Conservation (phyloP, 805 yeast genomes). For the Dipodascus albidus region DNA sequence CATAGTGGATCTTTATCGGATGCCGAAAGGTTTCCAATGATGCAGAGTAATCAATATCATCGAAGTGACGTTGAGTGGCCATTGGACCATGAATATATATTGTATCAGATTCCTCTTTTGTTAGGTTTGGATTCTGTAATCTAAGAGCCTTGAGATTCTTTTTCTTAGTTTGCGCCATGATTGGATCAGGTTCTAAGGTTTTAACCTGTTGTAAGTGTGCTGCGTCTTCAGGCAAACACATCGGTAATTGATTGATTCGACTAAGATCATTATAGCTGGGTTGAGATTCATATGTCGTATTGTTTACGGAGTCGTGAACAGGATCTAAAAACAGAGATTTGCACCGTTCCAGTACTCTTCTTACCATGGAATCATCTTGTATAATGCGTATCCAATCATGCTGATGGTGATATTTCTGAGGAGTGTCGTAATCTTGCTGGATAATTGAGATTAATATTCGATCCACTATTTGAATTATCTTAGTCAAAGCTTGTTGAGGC, state of each 20-base stretch:
- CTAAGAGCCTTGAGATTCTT: background rate
- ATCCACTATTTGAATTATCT: background rate
- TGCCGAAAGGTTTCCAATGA: background rate
- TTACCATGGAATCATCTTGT: background rate
- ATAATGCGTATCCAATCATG: background rate
- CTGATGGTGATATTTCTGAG: background rate
- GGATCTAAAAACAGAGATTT: background rate
- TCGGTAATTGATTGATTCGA: background rate
- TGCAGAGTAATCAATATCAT: background rate
- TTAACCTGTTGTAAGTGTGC: background rate
- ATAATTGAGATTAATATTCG: background rate
- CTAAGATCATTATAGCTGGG: background rate
- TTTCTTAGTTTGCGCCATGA: background rate
- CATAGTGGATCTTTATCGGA: background rate
- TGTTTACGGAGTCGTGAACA: background rate
- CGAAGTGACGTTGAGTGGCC: no score
- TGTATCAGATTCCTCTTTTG: background rate
- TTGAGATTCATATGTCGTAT: background rate
- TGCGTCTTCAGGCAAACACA: background rate
- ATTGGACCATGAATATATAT: background rate
- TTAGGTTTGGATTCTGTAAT: background rate
- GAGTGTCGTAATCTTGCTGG: background rate
- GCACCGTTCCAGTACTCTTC: background rate
- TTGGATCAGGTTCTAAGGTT: background rate
- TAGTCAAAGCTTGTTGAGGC: background rate